phyloP scores from a whole-genome alignment of 306 rosid species.

The Delonix regia region DNA sequence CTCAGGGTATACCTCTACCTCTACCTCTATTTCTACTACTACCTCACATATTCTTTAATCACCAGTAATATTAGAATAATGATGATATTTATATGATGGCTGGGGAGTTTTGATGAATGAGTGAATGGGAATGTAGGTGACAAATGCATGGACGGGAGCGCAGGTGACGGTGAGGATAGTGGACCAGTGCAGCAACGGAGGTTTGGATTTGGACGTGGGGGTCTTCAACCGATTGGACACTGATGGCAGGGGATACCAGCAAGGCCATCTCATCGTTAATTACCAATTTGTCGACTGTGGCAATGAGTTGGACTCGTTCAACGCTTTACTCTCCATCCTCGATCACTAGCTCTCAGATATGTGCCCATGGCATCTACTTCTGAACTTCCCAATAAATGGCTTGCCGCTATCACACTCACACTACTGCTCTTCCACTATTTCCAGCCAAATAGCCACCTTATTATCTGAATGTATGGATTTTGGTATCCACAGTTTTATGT shows the following conservation, averaged over 20 bases:
- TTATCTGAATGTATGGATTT: not conserved
- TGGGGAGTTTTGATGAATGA: no score
- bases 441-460: not conserved
- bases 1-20: no score
- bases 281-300: constrained; percentile 66
- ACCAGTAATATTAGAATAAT: no score
- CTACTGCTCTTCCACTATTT: no score
- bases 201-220: constrained; percentile 66
- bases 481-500: not conserved
- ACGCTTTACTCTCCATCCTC: constrained; percentile 36
- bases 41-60: no score
- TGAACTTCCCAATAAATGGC: constrained; percentile 15
- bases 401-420: no score
- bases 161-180: constrained; percentile 62
- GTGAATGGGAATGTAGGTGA: constrained; percentile 49
- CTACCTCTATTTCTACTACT: no score
- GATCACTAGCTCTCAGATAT: not conserved
- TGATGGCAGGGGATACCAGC: constrained; percentile 45
- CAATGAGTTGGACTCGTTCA: not conserved
- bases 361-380: not conserved
- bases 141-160: constrained; percentile 52
- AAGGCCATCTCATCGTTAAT: constrained; percentile 56
- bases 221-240: constrained; percentile 59
- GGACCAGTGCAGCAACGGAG: constrained; percentile 73
- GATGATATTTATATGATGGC: no score